A percentile compares a stretch with the other conserved stretches of the same genome.
These are phyloP conservation scores for Blumeriella jaapii DNA, from an alignment of 2,329 filamentous ascomycete species.

Conservation along the genomic window DNA sequence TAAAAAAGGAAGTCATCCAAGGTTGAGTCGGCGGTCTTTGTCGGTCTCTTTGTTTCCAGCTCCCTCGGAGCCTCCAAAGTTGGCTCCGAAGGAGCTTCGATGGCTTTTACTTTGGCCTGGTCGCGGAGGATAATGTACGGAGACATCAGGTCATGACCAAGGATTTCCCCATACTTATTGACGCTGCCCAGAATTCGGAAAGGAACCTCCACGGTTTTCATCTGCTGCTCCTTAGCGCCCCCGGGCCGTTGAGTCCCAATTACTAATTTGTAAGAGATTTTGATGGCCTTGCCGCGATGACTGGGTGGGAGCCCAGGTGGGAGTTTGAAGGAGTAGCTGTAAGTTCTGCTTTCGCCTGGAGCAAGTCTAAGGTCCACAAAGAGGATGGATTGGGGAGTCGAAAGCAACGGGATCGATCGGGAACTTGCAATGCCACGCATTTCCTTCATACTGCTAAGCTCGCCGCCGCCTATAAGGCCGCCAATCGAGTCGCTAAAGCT, in stretches of 20 bases:
- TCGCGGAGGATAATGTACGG: conserved; percentile 86
- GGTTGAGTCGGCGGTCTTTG: conserved; percentile 28
- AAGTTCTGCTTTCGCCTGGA: conserved; percentile 80
- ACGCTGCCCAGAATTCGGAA: conserved; percentile 91
- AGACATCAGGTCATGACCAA: conserved; percentile 88
- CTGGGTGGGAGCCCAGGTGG: conserved; percentile 84
- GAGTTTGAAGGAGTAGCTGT: conserved; percentile 75
- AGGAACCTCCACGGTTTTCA: conserved; percentile 83
- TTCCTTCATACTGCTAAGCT: conserved; percentile 88
- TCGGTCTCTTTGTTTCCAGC: conserved; percentile 20
- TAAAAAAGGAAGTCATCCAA: conserved; percentile 63
- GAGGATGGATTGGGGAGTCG: conserved; percentile 86
- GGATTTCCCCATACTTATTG: conserved; percentile 74
- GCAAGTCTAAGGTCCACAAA: conserved; percentile 86
- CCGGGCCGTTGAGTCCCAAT: conserved; percentile 85
- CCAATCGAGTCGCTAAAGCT: conserved; percentile 79
- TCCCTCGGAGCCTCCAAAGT: conserved; percentile 8
- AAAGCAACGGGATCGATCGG: conserved; percentile 81
- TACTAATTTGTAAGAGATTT: conserved; percentile 81
- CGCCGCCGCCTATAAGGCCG: conserved; percentile 73
- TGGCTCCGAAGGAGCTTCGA: conserved; percentile 15
- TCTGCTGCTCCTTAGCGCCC: conserved; percentile 65
- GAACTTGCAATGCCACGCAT: conserved; percentile 83
- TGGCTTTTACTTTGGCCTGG: conserved; percentile 41
- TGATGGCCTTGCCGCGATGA: conserved; percentile 85